Base-by-base conservation (phyloP, 2,329 filamentous ascomycete genomes). In the Botryotinia calthae region DNA sequence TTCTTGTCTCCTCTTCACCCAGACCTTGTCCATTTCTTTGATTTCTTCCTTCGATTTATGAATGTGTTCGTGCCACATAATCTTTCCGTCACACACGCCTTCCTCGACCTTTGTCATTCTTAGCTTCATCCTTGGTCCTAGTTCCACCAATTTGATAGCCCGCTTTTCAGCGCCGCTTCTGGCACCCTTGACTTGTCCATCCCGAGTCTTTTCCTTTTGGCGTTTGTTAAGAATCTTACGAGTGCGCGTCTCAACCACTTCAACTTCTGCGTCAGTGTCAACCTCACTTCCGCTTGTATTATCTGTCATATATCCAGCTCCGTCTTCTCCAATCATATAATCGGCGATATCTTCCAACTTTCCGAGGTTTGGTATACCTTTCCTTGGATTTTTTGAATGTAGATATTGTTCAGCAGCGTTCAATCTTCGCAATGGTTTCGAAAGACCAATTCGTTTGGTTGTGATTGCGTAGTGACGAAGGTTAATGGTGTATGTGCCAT, bases 41-140 rank as follows among this genome's bases (percentile, higher is more conserved):
- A 94, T 84, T 82, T 99, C 95, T 28, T 89, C 87, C 77, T 89
- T 89, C 10, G 89, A 90, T 86, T 99, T 99, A 81, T 91, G 89
- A 70, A 98, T 90, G 80, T 94, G 97, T 81, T 98, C 94, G 82
- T 99, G 96, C 96, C 96, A 99, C 92, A 99, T 93, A 72, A 97
- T 88, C 81, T 94, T 96, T 67, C 96, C 96, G 40, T 88, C 87
- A 79, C 94, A 98, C 10, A 98, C 83, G 1, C 95, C 96, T 78
- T 99, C 96, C 81, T 99, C 96, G 7, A 99, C 95, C 84, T 99
- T 99, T 72, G 94, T 95, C 83, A 99, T 85, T 46, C 95, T 90
- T 58, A 99, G 84, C 74, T 89, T 91, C 92, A 99, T 91, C 71
- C 96, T 89, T 1, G 96, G 96, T 0, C 96, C 96, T 0, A 99